phyloP scores from a whole-genome alignment of 192 early-diverging fungal species.

The Gigaspora rosea region DNA sequence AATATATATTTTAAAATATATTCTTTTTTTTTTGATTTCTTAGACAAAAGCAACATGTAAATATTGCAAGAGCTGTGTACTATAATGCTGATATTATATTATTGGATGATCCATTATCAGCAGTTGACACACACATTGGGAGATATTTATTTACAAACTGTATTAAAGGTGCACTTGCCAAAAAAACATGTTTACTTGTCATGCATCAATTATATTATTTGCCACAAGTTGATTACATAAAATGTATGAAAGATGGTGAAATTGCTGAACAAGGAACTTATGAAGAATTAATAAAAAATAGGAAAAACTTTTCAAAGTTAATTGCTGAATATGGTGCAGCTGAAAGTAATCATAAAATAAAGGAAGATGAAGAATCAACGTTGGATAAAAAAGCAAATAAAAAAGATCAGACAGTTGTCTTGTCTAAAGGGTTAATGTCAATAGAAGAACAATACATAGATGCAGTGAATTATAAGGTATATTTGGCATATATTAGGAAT shows the following conservation, averaged over 20 bases:
- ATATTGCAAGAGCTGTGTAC: constrained; percentile 65
- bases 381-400: constrained; percentile 17
- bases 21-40: too few relatives aligned
- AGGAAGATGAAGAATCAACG: constrained; percentile 33
- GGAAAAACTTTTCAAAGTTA: constrained; percentile 59
- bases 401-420: neutral
- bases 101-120: constrained; percentile 67
- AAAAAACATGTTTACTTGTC: constrained; percentile 64
- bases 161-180: constrained; percentile 44
- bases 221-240: constrained; percentile 45
- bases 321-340: constrained; percentile 54
- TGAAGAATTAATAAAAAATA: constrained; percentile 63
- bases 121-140: constrained; percentile 48
- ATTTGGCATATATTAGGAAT: constrained; percentile 59
- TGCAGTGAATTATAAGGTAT: constrained; percentile 59
- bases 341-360: constrained; percentile 46
- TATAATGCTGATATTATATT: constrained; percentile 65
- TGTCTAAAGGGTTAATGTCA: constrained; percentile 65
- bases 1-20: too few relatives aligned
- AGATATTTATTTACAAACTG: constrained; percentile 50
- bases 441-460: constrained; percentile 82
- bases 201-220: constrained; percentile 60
- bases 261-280: constrained; percentile 60
- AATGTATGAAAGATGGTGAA: constrained; percentile 56
- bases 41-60: constrained; percentile 63